Evolutionary conservation across 192 early-diverging fungal species (phyloP).

Genomic region (Dissophora globulifera): DNA sequence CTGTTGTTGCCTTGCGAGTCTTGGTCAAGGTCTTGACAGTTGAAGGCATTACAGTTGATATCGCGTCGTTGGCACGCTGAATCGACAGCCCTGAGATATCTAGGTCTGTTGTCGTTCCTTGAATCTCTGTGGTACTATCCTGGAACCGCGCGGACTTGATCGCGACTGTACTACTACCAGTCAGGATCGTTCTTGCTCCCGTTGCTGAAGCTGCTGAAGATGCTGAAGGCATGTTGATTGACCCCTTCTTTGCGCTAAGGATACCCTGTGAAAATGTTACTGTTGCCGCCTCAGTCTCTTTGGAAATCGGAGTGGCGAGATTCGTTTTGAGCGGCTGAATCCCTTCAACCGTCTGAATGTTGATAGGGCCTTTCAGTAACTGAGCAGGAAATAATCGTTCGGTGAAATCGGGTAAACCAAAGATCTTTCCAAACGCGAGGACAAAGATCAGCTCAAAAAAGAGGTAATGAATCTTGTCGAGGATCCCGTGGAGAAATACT

Average conservation of each 20-base stretch:
- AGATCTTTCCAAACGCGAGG: constrained; percentile 39
- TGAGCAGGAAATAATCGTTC: constrained; percentile 29
- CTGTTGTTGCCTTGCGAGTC: not conserved
- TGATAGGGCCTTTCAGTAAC: not conserved
- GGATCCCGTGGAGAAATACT: constrained; percentile 39
- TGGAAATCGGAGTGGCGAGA: constrained; percentile 10
- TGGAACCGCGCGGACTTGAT: constrained; percentile 4
- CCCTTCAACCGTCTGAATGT: constrained; percentile 28
- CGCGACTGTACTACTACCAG: not conserved
- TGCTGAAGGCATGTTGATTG: not conserved
- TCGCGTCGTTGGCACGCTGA: no score
- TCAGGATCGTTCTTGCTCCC: not conserved
- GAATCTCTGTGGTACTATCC: constrained; percentile 3
- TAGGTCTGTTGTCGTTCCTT: constrained; percentile 3
- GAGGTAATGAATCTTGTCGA: constrained; percentile 43
- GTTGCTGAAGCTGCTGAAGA: not conserved
- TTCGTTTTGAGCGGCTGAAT: constrained; percentile 31
- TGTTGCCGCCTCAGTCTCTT: not conserved
- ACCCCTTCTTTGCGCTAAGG: no score
- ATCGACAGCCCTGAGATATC: no score
- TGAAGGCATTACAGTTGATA: not conserved
- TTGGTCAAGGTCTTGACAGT: not conserved
- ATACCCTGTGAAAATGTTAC: not conserved
- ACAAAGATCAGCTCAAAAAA: constrained; percentile 53
- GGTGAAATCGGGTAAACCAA: constrained; percentile 43